A percentile compares a stretch with the other conserved stretches of the same genome.
Conservation (phyloP, 345 rosid species). For the Cardiospermum halicacabum region DNA sequence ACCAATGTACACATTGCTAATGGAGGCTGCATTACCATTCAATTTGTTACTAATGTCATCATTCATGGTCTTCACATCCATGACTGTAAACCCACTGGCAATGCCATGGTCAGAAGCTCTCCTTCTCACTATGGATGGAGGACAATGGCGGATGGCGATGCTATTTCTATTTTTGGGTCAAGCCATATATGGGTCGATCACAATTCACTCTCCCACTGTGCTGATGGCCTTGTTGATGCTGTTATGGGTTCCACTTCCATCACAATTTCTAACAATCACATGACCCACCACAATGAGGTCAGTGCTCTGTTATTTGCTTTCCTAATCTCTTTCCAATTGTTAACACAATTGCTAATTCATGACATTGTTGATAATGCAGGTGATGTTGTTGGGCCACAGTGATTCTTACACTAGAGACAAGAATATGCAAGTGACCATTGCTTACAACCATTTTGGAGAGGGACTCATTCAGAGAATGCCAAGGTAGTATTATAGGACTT, state of each 20-base stretch:
- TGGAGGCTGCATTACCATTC: constrained; percentile 88
- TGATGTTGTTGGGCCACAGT: constrained; percentile 87
- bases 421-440: constrained; percentile 90
- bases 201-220: constrained; percentile 86
- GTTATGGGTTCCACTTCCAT: constrained; percentile 94
- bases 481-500: constrained; percentile 38
- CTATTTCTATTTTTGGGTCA: constrained; percentile 76
- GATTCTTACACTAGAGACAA: constrained; percentile 82
- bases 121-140: constrained; percentile 86
- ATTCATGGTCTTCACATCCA: constrained; percentile 93
- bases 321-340: not conserved
- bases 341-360: constrained; percentile 3
- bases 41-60: constrained; percentile 75
- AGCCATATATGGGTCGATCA: constrained; percentile 94
- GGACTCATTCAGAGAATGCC: constrained; percentile 98
- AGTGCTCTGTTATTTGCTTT: not conserved
- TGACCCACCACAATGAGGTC: constrained; percentile 95
- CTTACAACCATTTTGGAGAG: constrained; percentile 91
- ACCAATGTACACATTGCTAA: constrained; percentile 84
- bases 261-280: constrained; percentile 81
- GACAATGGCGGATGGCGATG: constrained; percentile 93
- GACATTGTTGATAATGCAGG: constrained; percentile 30
- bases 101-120: constrained; percentile 88
- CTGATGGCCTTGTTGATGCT: constrained; percentile 96
- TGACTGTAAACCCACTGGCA: constrained; percentile 94